These are phyloP conservation scores for Scutellaria galericulata DNA, from an alignment of 257 asterid genomes.

Conservation along the genomic window DNA sequence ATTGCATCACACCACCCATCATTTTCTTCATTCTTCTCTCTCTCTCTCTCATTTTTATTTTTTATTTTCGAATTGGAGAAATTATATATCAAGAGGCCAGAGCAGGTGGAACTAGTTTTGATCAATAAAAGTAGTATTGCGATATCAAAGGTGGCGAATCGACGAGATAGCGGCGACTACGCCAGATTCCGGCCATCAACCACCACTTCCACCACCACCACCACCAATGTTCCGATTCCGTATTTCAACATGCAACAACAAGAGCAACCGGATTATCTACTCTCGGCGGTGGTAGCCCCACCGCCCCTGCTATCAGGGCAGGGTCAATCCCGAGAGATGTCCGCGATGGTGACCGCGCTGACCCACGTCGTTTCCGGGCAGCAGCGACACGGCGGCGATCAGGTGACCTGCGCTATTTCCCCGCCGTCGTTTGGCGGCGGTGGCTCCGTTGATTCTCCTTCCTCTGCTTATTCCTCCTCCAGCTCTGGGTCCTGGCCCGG, in stretches of 20 bases:
- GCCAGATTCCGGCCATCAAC: constrained; percentile 42
- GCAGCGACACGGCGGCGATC: constrained; percentile 43
- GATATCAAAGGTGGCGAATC: constrained; percentile 72
- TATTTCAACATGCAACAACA: constrained; percentile 45
- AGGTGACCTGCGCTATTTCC: constrained; percentile 27
- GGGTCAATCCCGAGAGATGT: constrained; percentile 53
- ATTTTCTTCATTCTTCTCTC: constrained; percentile 32
- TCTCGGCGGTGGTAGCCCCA: constrained; percentile 46
- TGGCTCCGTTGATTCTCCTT: constrained; percentile 47
- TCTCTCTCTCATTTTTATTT: background rate
- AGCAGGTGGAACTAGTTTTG: no score
- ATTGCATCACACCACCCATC: constrained; percentile 37
- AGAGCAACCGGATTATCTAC: constrained; percentile 46
- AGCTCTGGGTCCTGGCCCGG: constrained; percentile 81
- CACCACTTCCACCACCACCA: constrained; percentile 26
- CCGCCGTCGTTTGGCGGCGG: constrained; percentile 46
- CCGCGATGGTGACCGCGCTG: constrained; percentile 73
- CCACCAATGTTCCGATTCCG: constrained; percentile 22
- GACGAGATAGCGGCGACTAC: constrained; percentile 52
- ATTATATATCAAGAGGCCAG: background rate
- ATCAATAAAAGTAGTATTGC: background rate
- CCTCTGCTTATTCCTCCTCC: constrained; percentile 67
- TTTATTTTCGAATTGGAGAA: background rate
- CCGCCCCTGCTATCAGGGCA: constrained; percentile 47
- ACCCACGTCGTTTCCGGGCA: constrained; percentile 67